Evolutionary conservation across 345 rosid species (phyloP), one percentile per base, ranked within the genome.

Genomic region (Sisymbrium altissimum): DNA sequence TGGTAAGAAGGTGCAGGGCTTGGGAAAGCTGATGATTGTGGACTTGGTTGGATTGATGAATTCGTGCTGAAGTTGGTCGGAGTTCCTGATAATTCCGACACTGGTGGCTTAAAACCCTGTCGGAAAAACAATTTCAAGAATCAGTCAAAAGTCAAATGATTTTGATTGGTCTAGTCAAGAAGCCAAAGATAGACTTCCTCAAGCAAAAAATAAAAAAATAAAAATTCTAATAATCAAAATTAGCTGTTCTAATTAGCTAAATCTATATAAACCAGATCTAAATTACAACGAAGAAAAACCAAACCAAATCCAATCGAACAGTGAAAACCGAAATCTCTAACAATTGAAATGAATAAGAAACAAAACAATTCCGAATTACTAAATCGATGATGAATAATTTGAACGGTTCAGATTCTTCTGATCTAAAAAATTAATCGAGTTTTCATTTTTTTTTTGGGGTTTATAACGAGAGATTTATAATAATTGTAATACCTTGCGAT

Each of bases 401-500:
- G 11, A 44, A 55, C 35, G 46, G 57, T 39, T 53, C 25, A 39
- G 64, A 73, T 4, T 50, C 56, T 32, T 72, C 58, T 7, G 70
- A 59, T 36, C 17, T 52, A 12, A n/a, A n/a, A n/a, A n/a, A n/a
- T n/a, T n/a, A n/a, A n/a, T n/a, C n/a, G n/a, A n/a, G n/a, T n/a
- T n/a, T n/a, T n/a, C n/a, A n/a, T n/a, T n/a, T n/a, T n/a, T n/a
- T n/a, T n/a, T n/a, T n/a, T n/a, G n/a, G n/a, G n/a, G n/a, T n/a
- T n/a, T n/a, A n/a, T n/a, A n/a, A n/a, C n/a, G n/a, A n/a, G n/a
- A n/a, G n/a, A n/a, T n/a, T n/a, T n/a, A n/a, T n/a, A n/a, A n/a
- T n/a, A n/a, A n/a, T n/a, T n/a, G n/a, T n/a, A n/a, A n/a, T n/a
- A 92, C 98, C 98, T 89, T 87, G 70, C 98, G 96, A 44, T 90